Evolutionary conservation across 2,329 filamentous ascomycete genomes (phyloP).

Genomic region (Aspergillus clavatus): DNA sequence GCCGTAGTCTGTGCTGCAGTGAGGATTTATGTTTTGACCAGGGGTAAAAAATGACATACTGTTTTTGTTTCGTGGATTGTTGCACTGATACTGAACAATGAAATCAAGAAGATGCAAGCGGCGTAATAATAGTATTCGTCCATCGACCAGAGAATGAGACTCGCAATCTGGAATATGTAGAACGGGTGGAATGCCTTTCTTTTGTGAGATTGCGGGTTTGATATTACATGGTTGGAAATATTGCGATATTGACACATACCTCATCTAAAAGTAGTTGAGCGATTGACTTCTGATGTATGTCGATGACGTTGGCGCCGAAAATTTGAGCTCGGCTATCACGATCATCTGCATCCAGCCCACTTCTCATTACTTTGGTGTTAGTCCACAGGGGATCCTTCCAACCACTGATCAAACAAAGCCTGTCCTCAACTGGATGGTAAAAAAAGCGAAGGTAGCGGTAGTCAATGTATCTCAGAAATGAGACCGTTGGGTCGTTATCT

Average conservation of each 20-base stretch:
- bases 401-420: conserved; percentile 76
- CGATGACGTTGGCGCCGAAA: conserved; percentile 85
- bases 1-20: conserved; percentile 65
- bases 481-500: conserved; percentile 69
- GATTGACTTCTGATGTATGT: conserved; percentile 85
- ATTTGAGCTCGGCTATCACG: conserved; percentile 76
- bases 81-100: conserved; percentile 81
- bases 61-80: conserved; percentile 86
- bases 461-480: conserved; percentile 70
- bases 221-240: neutral
- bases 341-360: conserved; percentile 82
- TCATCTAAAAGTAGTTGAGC: conserved; percentile 84
- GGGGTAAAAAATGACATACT: conserved; percentile 43
- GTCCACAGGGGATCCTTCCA: conserved; percentile 96
- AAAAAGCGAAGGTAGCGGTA: conserved; percentile 94
- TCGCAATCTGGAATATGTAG: conserved; percentile 96
- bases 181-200: conserved; percentile 88
- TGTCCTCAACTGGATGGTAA: conserved; percentile 83
- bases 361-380: conserved; percentile 66
- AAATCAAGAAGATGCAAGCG: conserved; percentile 89
- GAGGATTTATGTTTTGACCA: conserved; percentile 6
- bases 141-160: conserved; percentile 87
- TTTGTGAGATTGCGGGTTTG: conserved; percentile 7
- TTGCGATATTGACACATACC: conserved; percentile 42
- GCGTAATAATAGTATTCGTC: conserved; percentile 99